These are phyloP conservation scores for Micractinium sp. DNA, from an alignment of 139 green algal species.

Conservation along the genomic window DNA sequence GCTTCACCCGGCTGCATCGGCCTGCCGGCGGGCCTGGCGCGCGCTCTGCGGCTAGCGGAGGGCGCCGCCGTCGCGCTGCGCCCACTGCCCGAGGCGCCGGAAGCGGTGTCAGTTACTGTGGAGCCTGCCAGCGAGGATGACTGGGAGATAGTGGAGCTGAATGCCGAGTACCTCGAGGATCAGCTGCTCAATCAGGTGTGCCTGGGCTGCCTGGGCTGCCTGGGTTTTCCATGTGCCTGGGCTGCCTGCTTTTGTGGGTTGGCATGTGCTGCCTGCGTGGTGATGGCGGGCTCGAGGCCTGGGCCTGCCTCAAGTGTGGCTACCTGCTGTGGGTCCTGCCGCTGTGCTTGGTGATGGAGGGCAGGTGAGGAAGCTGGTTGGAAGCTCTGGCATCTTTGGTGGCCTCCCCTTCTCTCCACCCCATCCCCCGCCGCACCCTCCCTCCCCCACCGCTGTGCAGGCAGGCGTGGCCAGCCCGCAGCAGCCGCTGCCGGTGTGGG, in stretches of 20 bases:
- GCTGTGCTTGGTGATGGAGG: too few species aligned
- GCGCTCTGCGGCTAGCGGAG: conserved; percentile 50
- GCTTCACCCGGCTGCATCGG: conserved; percentile 42
- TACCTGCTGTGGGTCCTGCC: too few species aligned
- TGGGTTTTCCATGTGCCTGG: background rate
- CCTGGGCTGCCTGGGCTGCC: too few species aligned
- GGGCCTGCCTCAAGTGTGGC: too few species aligned
- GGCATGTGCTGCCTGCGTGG: too few species aligned
- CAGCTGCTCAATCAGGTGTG: conserved; percentile 55
- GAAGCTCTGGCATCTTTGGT: background rate
- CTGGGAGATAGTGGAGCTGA: conserved; percentile 89
- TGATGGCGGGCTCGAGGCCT: background rate
- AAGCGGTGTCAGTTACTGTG: conserved; percentile 56
- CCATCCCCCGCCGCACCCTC: too few species aligned
- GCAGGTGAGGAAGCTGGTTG: too few species aligned
- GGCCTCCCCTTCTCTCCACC: background rate
- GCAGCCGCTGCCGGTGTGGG: conserved; percentile 77
- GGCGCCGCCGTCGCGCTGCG: conserved; percentile 36
- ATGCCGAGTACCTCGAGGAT: conserved; percentile 81
- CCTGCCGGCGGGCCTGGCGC: conserved; percentile 53
- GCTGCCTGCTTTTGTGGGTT: too few species aligned
- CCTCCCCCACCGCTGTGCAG: conserved; percentile 43
- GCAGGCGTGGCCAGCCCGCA: conserved; percentile 68
- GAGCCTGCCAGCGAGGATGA: conserved; percentile 75
- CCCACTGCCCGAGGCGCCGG: conserved; percentile 48